These are phyloP conservation scores for Stromatinia cepivora DNA, from an alignment of 2,329 filamentous ascomycete species.

Conservation along the genomic window DNA sequence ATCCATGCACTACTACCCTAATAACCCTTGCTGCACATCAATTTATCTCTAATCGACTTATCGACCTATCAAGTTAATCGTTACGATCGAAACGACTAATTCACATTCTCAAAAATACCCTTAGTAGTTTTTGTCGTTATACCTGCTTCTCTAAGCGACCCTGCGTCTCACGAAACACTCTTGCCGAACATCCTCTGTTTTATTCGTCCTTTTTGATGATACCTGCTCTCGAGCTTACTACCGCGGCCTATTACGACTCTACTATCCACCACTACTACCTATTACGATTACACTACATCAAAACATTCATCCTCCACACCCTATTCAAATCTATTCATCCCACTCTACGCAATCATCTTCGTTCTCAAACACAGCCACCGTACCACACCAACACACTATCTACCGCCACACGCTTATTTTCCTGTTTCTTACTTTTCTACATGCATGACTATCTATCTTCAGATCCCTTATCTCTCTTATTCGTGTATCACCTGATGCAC, in stretches of 20 bases:
- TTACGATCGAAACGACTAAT: neutral
- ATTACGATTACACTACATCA: neutral
- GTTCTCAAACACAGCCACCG: slow-evolving; percentile 6
- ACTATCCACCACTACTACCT: neutral
- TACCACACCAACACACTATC: neutral
- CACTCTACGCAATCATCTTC: slow-evolving; percentile 10
- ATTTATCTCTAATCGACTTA: slow-evolving; percentile 12
- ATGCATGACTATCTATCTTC: slow-evolving; percentile 18
- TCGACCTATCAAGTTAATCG: slow-evolving; percentile 7
- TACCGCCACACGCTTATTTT: slow-evolving; percentile 18
- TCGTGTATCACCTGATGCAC: slow-evolving; percentile 16
- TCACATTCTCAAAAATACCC: neutral
- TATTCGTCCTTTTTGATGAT: neutral
- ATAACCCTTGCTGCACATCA: slow-evolving; percentile 18
- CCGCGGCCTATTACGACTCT: slow-evolving; percentile 1
- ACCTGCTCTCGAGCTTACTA: neutral
- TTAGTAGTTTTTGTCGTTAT: slow-evolving; percentile 10
- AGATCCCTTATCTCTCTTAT: slow-evolving; percentile 7
- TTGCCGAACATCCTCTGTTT: neutral
- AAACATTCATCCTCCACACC: slow-evolving; percentile 10
- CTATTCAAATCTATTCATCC: slow-evolving; percentile 9
- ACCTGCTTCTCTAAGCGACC: slow-evolving; percentile 20
- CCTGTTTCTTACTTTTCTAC: slow-evolving; percentile 17
- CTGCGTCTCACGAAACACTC: slow-evolving; percentile 20
- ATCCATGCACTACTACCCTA: slow-evolving; percentile 17